phyloP scores from a whole-genome alignment of 768 basidiomycete genomes.

The Mycena leptocephala region DNA sequence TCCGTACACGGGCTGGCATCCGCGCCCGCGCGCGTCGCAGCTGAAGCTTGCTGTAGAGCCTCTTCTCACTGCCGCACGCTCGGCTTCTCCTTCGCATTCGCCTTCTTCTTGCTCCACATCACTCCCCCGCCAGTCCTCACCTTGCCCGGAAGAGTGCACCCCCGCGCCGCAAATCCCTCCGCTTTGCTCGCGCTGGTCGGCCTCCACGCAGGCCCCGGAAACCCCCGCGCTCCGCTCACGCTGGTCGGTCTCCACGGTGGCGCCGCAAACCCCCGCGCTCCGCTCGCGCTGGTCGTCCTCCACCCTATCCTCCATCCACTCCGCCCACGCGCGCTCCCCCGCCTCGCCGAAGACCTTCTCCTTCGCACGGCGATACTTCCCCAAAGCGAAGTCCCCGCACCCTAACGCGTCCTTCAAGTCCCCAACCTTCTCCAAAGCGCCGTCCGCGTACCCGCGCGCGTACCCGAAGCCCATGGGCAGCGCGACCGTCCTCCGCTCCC shows the following conservation, averaged over 20 bases:
- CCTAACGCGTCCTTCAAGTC: too few relatives aligned
- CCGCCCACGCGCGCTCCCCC: background rate
- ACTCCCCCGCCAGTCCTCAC: too few relatives aligned
- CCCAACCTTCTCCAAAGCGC: too few relatives aligned
- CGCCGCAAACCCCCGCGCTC: constrained; percentile 35
- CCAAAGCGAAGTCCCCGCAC: constrained; percentile 34
- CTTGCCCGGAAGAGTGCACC: background rate
- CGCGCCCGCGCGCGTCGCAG: background rate
- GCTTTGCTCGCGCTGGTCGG: too few relatives aligned
- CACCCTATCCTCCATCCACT: too few relatives aligned
- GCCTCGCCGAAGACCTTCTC: constrained; percentile 42
- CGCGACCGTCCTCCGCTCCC: background rate
- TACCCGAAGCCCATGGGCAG: background rate
- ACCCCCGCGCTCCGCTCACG: too few relatives aligned
- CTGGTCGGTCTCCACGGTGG: too few relatives aligned
- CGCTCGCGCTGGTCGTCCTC: constrained; percentile 67
- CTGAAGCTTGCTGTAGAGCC: background rate
- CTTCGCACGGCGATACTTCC: constrained; percentile 39
- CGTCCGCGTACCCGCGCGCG: background rate
- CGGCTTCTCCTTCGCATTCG: too few relatives aligned
- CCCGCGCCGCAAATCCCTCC: too few relatives aligned
- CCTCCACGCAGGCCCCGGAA: too few relatives aligned
- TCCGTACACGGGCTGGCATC: background rate
- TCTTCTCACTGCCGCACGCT: background rate
- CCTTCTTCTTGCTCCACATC: background rate